Evolutionary conservation across 345 rosid species (phyloP).

Genomic region (Geranium brycei): DNA sequence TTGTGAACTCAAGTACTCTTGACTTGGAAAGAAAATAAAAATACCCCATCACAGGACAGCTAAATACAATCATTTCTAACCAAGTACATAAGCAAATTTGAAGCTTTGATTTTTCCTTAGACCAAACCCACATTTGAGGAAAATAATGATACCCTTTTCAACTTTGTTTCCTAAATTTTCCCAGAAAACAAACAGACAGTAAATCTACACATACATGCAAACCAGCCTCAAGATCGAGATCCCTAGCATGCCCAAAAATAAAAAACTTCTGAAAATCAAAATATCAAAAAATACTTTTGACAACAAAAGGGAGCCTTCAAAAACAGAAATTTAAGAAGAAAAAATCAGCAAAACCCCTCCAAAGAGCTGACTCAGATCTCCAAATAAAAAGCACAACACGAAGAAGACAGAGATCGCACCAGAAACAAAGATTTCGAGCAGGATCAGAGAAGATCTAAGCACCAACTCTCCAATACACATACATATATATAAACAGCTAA

Average conservation of each 20-base stretch:
- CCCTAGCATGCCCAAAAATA: not conserved
- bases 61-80: too few relatives aligned
- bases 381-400: constrained; percentile 6
- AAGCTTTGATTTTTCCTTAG: not conserved
- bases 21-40: too few relatives aligned
- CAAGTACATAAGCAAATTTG: not conserved
- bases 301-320: not conserved
- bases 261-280: not conserved
- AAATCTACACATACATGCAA: not conserved
- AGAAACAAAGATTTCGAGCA: constrained; percentile 2
- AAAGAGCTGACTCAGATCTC: constrained; percentile 9
- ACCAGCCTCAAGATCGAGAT: constrained; percentile 3
- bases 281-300: not conserved
- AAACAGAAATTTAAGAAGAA: not conserved
- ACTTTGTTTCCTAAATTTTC: not conserved
- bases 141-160: not conserved
- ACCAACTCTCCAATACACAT: constrained; percentile 9
- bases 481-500: not conserved
- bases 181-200: not conserved
- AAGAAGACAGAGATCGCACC: constrained; percentile 2
- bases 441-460: constrained; percentile 27
- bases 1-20: too few relatives aligned
- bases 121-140: not conserved
- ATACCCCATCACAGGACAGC: not conserved
- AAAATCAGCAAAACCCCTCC: not conserved